Base-by-base conservation (phyloP, 169 alveolate species). In the Eimeria necatrix region DNA sequence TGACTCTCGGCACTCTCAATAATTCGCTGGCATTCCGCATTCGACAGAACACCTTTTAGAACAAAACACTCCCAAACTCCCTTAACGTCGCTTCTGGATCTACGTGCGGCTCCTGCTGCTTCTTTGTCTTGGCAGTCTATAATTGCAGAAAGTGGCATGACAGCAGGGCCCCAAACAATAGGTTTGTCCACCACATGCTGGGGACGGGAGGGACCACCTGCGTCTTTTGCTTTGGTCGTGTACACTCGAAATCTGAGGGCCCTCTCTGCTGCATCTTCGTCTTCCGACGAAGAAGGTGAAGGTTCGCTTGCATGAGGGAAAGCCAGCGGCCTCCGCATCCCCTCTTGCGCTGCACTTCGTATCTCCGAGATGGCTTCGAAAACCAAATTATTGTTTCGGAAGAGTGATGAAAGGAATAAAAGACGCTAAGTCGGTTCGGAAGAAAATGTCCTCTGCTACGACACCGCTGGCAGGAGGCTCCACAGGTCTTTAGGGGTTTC, bases 21-120 rank as follows among this genome's bases (percentile, higher is more conserved):
- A 24, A 93, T 93, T 46, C 91, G 49, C 22, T 70, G 88, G 93
- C 95, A 93, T 48, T 93, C 95, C 22, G 16, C 89, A 4, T 60
- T 10, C 18, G 93, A 53, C 32, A 93, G 48, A 10, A 93, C 89
- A 70, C 83, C 61, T 70, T 81, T 68, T 46, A 93, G 81, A 2
- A 26, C 60, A 61, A 93, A 93, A 26, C 68, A 64, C 64, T 93
- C 95, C 12, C 93, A 86, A n/a, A 76, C 84, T 22, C 70, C 93
- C 22, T 46, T 18, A n/a, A 86, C 32, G 41, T 64, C 73, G 0
- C 56, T 61, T 41, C 87, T 53, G 64, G 24, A n/a, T 32, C 51
- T 41, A 32, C 41, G 2, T 18, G 16, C 24, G 20, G 18, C 32
- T 68, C 80, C n/a, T 24, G 26, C 80, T 24, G 46, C 46, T 9